Evolutionary conservation across 148 eudicot genomes (phyloP).

Genomic region (Persicaria maculosa): DNA sequence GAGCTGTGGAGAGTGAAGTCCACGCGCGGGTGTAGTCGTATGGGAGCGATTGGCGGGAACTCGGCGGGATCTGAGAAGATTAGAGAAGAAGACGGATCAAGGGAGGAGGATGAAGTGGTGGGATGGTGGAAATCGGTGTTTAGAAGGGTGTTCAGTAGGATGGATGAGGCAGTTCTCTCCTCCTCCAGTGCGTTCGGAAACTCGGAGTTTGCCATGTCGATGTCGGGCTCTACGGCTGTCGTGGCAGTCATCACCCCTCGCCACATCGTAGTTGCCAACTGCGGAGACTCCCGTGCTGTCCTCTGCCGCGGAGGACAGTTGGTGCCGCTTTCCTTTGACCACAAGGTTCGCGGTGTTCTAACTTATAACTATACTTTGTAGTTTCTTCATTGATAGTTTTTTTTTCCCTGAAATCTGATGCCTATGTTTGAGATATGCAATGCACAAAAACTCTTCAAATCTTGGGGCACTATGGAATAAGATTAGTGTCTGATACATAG

Average conservation of each 20-base stretch:
- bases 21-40: not conserved
- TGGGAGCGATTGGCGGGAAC: not conserved
- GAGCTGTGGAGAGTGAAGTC: conserved; percentile 18
- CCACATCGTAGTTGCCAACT: conserved; percentile 38
- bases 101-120: conserved; percentile 10
- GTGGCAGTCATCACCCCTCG: conserved; percentile 29
- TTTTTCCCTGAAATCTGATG: no score
- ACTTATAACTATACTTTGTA: no score
- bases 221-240: conserved; percentile 32
- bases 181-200: conserved; percentile 24
- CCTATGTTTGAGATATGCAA: no score
- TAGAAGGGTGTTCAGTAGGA: conserved; percentile 24
- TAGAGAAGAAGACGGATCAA: not conserved
- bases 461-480: no score
- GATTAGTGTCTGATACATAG: no score
- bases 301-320: conserved; percentile 26
- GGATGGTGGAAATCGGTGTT: conserved; percentile 21
- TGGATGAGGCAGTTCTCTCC: conserved; percentile 29
- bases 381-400: not conserved
- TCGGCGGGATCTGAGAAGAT: not conserved
- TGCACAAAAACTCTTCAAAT: no score
- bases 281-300: conserved; percentile 53
- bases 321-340: conserved; percentile 38
- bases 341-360: conserved; percentile 28
- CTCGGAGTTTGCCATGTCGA: conserved; percentile 23